A percentile compares a stretch with the other conserved stretches of the same genome.
These are phyloP conservation scores for Aspergillus persii DNA, from an alignment of 2,329 filamentous ascomycete species.

Conservation along the genomic window DNA sequence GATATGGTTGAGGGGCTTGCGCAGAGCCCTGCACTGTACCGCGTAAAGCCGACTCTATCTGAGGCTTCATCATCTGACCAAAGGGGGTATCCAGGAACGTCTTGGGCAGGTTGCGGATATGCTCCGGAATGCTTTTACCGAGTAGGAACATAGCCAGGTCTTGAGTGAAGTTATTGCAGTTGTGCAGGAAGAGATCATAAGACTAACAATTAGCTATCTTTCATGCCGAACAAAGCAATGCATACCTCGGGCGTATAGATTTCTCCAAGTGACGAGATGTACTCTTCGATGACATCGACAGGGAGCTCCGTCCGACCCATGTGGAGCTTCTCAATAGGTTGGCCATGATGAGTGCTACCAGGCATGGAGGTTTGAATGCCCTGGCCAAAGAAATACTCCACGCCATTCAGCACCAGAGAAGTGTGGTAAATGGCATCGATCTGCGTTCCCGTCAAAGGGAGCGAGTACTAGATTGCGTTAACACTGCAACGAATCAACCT, in stretches of 20 bases:
- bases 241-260: constrained; percentile 76
- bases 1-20: constrained; percentile 12
- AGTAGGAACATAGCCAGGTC: constrained; percentile 87
- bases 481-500: not conserved
- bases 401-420: constrained; percentile 76
- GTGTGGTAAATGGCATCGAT: constrained; percentile 97
- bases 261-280: constrained; percentile 75
- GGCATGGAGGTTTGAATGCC: constrained; percentile 79
- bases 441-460: constrained; percentile 61
- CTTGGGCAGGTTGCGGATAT: constrained; percentile 82
- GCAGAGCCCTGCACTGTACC: constrained; percentile 60
- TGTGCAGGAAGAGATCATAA: constrained; percentile 86
- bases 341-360: constrained; percentile 81
- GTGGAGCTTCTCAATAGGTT: constrained; percentile 70
- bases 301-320: constrained; percentile 78
- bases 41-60: constrained; percentile 65
- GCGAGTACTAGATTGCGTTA: constrained; percentile 49
- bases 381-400: constrained; percentile 88
- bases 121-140: constrained; percentile 80
- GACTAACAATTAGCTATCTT: constrained; percentile 50
- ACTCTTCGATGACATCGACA: constrained; percentile 79
- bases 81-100: constrained; percentile 83
- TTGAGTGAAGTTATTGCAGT: constrained; percentile 97
- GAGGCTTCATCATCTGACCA: constrained; percentile 81
- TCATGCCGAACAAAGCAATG: not conserved